A percentile compares a stretch with the other conserved stretches of the same genome.
Conservation (phyloP, 2,329 filamentous ascomycete species). For the Trichoderma guizhouense region DNA sequence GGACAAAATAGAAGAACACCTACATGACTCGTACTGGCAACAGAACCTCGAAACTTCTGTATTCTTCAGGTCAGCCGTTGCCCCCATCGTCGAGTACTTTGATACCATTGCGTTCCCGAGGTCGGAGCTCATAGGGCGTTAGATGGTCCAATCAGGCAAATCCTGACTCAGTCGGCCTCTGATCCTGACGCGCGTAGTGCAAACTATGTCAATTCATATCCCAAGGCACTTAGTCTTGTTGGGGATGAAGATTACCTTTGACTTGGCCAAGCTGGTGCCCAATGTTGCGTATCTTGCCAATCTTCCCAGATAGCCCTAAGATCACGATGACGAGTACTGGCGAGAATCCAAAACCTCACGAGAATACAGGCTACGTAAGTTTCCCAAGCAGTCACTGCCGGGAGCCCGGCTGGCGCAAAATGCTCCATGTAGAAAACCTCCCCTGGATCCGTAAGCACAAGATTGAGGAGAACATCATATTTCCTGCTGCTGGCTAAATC, state of each 20-base stretch:
- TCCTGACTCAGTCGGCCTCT: not conserved
- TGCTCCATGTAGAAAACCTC: not conserved
- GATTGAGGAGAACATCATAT: not conserved
- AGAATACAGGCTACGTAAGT: not conserved
- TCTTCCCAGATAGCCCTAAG: not conserved
- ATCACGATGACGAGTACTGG: not conserved
- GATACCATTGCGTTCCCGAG: not conserved
- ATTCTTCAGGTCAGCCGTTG: not conserved
- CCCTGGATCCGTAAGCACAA: not conserved
- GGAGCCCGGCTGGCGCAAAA: not conserved
- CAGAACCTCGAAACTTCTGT: not conserved
- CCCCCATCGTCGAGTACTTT: not conserved
- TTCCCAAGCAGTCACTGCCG: not conserved
- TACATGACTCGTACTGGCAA: not conserved
- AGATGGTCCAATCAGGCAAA: not conserved
- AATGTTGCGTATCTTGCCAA: not conserved
- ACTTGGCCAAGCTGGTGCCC: not conserved
- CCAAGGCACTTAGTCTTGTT: too few relatives aligned
- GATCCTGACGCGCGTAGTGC: not conserved
- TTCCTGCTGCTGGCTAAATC: not conserved
- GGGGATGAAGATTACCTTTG: too few relatives aligned
- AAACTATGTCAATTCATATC: too few relatives aligned
- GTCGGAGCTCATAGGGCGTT: not conserved
- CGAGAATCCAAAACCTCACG: not conserved
- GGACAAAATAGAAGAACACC: not conserved